Percentiles rank a stretch among this genome's conserved stretches.
phyloP scores from a whole-genome alignment of 2,329 filamentous ascomycete genomes.

The Aspergillus aculeatus region DNA sequence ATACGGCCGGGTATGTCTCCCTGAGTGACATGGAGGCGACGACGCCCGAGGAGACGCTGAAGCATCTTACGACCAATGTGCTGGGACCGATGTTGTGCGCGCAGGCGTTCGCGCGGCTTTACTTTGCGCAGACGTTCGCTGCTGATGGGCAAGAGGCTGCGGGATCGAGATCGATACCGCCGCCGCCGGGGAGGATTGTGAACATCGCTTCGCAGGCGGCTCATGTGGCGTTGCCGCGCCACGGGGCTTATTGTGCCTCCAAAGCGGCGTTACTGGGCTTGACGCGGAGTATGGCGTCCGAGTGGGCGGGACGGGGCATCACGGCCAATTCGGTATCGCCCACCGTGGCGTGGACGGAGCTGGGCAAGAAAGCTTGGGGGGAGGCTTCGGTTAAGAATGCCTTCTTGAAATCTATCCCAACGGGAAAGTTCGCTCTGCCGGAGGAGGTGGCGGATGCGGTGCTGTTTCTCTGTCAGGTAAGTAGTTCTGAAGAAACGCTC shows the following conservation, averaged over 20 bases:
- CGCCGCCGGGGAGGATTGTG: constrained; percentile 45
- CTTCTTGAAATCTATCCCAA: constrained; percentile 40
- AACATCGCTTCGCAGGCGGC: constrained; percentile 50
- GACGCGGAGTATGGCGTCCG: constrained; percentile 48
- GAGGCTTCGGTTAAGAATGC: constrained; percentile 35
- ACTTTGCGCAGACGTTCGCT: constrained; percentile 22
- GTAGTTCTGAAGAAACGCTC: background rate
- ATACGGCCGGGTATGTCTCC: constrained; percentile 49
- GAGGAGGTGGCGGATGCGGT: constrained; percentile 43
- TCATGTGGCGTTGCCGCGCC: constrained; percentile 46
- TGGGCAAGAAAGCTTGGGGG: constrained; percentile 47
- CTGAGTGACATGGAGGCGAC: constrained; percentile 45
- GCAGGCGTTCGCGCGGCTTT: constrained; percentile 47
- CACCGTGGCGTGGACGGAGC: constrained; percentile 48
- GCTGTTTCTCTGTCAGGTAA: constrained; percentile 40
- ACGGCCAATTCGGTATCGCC: constrained; percentile 49
- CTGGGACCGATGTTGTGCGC: constrained; percentile 47
- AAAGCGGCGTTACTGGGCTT: constrained; percentile 48
- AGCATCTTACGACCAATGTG: constrained; percentile 47
- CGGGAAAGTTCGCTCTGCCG: constrained; percentile 40
- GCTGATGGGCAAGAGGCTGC: background rate
- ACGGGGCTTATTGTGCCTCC: constrained; percentile 50
- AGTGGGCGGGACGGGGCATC: constrained; percentile 49
- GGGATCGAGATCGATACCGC: background rate
- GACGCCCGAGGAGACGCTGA: constrained; percentile 44